Evolutionary conservation across 495 filamentous ascomycete species (phyloP).

Genomic region (Elasticomyces elasticus): DNA sequence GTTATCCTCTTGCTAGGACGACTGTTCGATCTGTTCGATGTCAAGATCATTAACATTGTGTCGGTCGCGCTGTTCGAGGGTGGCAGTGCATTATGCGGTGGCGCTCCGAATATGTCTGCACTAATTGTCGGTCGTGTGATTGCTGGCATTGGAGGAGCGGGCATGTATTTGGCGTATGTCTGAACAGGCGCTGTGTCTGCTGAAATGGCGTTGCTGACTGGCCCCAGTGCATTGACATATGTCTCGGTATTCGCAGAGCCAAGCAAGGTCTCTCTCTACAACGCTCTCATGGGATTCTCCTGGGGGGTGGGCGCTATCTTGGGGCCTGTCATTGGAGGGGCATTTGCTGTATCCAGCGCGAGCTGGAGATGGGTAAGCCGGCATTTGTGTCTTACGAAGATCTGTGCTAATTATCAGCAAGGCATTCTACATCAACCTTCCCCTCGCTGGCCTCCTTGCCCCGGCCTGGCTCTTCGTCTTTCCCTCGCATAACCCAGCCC

Average conservation of each 20-base stretch:
- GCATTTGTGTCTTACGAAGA: slow-evolving; percentile 18
- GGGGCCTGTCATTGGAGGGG: slow-evolving; percentile 51
- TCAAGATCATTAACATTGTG: slow-evolving; percentile 22
- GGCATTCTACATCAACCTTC: slow-evolving; percentile 67
- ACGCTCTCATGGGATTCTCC: slow-evolving; percentile 1
- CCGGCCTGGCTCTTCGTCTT: slow-evolving; percentile 51
- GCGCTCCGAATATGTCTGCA: slow-evolving; percentile 20
- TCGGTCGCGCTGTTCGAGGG: slow-evolving; percentile 21
- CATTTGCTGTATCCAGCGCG: slow-evolving; percentile 42
- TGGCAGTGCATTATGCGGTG: slow-evolving; percentile 26
- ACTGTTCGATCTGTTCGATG: slow-evolving; percentile 22
- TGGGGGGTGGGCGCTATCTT: slow-evolving; percentile 3
- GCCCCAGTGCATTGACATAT: not conserved
- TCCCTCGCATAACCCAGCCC: slow-evolving; percentile 39
- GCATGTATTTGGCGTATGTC: slow-evolving; percentile 7
- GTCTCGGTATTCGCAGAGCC: not conserved
- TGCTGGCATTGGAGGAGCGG: slow-evolving; percentile 6
- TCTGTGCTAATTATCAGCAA: slow-evolving; percentile 32
- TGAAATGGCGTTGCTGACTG: not conserved
- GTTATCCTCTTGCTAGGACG: slow-evolving; percentile 22
- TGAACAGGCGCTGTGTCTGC: not conserved
- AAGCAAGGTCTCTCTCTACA: slow-evolving; percentile 4
- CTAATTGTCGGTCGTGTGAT: slow-evolving; percentile 26
- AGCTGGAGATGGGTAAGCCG: slow-evolving; percentile 36
- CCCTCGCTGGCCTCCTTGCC: slow-evolving; percentile 42